Evolutionary conservation across 768 basidiomycete genomes (phyloP), one percentile per base, ranked within the genome.

Genomic region (Boletus rubropictus): DNA sequence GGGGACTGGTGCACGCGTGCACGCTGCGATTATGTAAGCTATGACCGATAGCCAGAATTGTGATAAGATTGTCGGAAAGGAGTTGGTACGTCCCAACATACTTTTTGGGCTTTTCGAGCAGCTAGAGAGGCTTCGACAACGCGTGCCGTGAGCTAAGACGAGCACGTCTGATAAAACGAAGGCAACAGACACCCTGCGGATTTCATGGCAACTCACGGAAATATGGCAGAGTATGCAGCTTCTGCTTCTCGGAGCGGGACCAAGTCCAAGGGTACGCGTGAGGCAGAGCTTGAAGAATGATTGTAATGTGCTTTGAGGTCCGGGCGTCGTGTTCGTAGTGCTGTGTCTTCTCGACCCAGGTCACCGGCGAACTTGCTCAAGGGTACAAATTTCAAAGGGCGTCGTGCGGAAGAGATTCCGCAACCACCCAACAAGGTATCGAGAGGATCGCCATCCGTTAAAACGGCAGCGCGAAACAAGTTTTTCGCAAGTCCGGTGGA

Each of bases 201-300:
- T 10, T 31, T 1, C 29, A 20, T 21, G 18, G 15, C 8, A 20
- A 55, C 60, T 54, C 34, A 65, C 62, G 54, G 51, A 53, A 66
- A 64, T 36, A 63, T 56, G 15, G 21, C 11, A 7, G 60, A 49
- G 28, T 66, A 62, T 17, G 60, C 60, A 5, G 49, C 53, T 39
- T 65, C 60, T 22, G 63, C 63, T 48, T 67, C 58, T 31, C 24
- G 56, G 21, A 62, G 10, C 2, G 63, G 65, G 28, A 65, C 45
- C 28, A 65, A 46, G 41, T 7, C 28, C 39, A 67, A 51, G 22
- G 63, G 62, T 20, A 5, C n/a, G 29, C 54, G 55, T 33, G 32
- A 7, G n/a, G 28, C 28, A 9, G 36, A 33, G 35, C n/a, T 27
- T 34, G 42, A 22, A 31, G 22, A 28, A 6, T 10, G 42, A 11